These are phyloP conservation scores for Closterium sp. DNA, from an alignment of 139 green algal species.

Conservation along the genomic window DNA sequence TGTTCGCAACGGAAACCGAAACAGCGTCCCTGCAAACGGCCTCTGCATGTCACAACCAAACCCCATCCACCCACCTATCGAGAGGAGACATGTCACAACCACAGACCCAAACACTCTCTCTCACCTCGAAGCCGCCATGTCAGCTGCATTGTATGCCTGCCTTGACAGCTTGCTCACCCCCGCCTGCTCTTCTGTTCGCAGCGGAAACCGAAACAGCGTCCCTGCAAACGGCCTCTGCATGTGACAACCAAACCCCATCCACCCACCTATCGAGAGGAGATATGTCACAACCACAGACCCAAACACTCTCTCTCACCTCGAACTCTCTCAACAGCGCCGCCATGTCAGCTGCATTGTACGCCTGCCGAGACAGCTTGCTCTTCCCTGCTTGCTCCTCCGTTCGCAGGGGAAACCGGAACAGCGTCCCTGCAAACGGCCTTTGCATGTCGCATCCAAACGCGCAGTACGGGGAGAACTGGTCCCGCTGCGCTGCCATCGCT, in stretches of 20 bases:
- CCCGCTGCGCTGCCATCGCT: slow-evolving; percentile 25
- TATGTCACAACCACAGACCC: slow-evolving; percentile 24
- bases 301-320: background rate
- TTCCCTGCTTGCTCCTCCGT: background rate
- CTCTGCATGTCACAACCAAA: too few relatives aligned
- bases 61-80: too few relatives aligned
- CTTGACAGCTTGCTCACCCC: slow-evolving; percentile 64
- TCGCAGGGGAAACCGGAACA: slow-evolving; percentile 73
- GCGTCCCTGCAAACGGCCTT: slow-evolving; percentile 59
- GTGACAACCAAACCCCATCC: slow-evolving; percentile 55
- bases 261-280: too few relatives aligned
- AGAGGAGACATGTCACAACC: too few relatives aligned
- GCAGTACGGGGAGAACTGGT: slow-evolving; percentile 62
- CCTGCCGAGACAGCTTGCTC: slow-evolving; percentile 71
- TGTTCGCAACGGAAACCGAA: slow-evolving; percentile 66
- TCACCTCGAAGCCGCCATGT: slow-evolving; percentile 56
- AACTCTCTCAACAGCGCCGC: slow-evolving; percentile 61
- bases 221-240: slow-evolving; percentile 56
- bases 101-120: too few relatives aligned
- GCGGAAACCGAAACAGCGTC: slow-evolving; percentile 65
- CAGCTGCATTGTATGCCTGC: slow-evolving; percentile 63
- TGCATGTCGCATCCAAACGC: slow-evolving; percentile 58
- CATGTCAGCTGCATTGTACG: slow-evolving; percentile 61
- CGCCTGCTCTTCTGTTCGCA: too few relatives aligned
- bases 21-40: slow-evolving; percentile 69